These are phyloP conservation scores for Fusarium sp. DNA, from an alignment of 2,329 filamentous ascomycete species.

Conservation along the genomic window DNA sequence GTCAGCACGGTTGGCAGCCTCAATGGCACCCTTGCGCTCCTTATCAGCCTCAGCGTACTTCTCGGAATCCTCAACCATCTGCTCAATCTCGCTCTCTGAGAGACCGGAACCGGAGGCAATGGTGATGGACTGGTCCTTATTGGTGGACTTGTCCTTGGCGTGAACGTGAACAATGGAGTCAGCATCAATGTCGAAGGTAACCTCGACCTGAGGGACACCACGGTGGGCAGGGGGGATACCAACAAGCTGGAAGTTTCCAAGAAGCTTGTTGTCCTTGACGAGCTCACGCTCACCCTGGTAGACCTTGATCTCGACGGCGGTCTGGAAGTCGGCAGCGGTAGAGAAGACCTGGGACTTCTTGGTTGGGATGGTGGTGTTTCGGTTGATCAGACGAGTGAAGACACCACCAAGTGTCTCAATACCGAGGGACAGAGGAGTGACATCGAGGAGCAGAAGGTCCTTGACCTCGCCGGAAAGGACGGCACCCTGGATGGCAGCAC, in stretches of 20 bases:
- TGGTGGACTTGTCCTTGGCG: conserved; percentile 98
- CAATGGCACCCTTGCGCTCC: conserved; percentile 95
- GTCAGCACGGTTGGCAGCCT: conserved; percentile 97
- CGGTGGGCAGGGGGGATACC: conserved; percentile 96
- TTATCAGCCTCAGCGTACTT: conserved; percentile 95
- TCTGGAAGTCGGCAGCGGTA: conserved; percentile 97
- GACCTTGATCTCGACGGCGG: conserved; percentile 99
- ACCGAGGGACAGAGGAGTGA: conserved; percentile 95
- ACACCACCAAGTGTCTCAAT: conserved; percentile 98
- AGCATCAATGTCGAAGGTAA: conserved; percentile 98
- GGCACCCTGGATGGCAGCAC: conserved; percentile 96
- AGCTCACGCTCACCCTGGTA: conserved; percentile 99
- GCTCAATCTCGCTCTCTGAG: conserved; percentile 92
- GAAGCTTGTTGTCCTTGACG: conserved; percentile 97
- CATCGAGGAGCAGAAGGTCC: conserved; percentile 93
- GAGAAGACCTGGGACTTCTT: conserved; percentile 99
- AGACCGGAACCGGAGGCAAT: conserved; percentile 98
- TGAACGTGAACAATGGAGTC: conserved; percentile 98
- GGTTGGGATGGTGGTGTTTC: conserved; percentile 98
- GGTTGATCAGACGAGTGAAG: conserved; percentile 98
- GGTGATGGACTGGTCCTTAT: conserved; percentile 99
- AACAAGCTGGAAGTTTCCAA: conserved; percentile 99
- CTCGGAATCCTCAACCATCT: conserved; percentile 98
- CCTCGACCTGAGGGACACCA: conserved; percentile 95
- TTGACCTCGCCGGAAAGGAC: conserved; percentile 97